A percentile compares a stretch with the other conserved stretches of the same genome.
Conservation (phyloP, 148 eudicot species). For the Mesembryanthemum crystallinum region DNA sequence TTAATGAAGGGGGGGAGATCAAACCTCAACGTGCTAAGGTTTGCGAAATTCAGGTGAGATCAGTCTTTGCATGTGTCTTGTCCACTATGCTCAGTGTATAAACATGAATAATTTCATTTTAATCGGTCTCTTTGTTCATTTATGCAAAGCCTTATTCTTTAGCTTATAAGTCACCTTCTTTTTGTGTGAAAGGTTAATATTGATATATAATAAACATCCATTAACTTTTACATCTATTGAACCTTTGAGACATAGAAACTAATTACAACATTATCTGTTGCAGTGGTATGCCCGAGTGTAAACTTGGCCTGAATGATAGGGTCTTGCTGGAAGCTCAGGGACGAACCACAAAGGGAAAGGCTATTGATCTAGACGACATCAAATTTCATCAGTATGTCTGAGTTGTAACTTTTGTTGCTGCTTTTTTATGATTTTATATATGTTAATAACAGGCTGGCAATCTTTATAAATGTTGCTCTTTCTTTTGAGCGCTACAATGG, state of each 20-base stretch:
- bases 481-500: neutral
- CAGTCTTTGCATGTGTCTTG: neutral
- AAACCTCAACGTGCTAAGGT: too few species aligned
- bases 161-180: neutral
- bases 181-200: neutral
- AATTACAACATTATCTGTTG: constrained; percentile 22
- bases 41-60: neutral
- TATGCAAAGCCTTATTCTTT: neutral
- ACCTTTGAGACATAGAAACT: neutral
- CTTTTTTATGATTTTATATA: neutral
- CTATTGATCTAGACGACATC: constrained; percentile 95
- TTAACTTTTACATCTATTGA: neutral
- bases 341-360: constrained; percentile 81
- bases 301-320: constrained; percentile 93
- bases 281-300: constrained; percentile 99
- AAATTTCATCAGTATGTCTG: constrained; percentile 93
- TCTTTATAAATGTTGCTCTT: neutral
- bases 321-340: constrained; percentile 96
- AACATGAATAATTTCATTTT: neutral
- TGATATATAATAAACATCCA: neutral
- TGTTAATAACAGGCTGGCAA: neutral
- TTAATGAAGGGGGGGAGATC: neutral
- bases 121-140: neutral
- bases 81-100: too few species aligned
- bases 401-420: constrained; percentile 11